Base-by-base conservation (phyloP, 495 filamentous ascomycete species). In the Symbiotaphrina buchneri region DNA sequence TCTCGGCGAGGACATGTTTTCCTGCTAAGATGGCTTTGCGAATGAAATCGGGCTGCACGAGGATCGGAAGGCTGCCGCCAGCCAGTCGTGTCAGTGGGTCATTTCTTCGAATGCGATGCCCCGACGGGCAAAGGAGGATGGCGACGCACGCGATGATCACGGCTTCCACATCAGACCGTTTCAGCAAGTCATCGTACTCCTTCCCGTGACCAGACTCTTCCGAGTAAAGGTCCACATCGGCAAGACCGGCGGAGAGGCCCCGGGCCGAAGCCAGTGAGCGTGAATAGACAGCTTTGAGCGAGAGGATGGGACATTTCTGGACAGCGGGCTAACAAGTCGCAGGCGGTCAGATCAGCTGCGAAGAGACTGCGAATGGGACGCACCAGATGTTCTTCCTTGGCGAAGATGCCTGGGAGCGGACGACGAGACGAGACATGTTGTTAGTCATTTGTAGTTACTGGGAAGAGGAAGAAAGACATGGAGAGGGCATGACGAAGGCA, bases 1-100 rank as follows among this genome's bases (percentile, higher is more conserved):
- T 90, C 49, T 90, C 80, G n/a, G 58, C 71, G 0, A 85, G 49
- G 4, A 85, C 79, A 48, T 82, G 76, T 39, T 87, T 87, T 15
- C 73, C 69, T 1, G 75, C 74, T 0, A 49, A 39, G 0, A 87
- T 56, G 3, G 75, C 66, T 20, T 55, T 51, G 40, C 63, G 53
- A 46, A 74, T 68, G 39, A 58, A 63, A 21, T 49, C 41, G 0
- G 68, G 62, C 42, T 77, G 71, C 19, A 47, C 46, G 10, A 50
- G 37, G 43, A 77, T 75, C 3, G 71, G 71, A 3, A 77, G 62
- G 6, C 55, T 53, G 19, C 6, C 7, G 6, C 0, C 18, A 7
- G 11, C 18, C 31, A 27, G 28, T 27, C 29, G 25, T 7, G 27
- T 14, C 5, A 20, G 13, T n/a, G 15, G 20, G 6, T 40, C 10